These are phyloP conservation scores for Hyaloscypha hepaticicola DNA, from an alignment of 495 filamentous ascomycete species.

Conservation along the genomic window DNA sequence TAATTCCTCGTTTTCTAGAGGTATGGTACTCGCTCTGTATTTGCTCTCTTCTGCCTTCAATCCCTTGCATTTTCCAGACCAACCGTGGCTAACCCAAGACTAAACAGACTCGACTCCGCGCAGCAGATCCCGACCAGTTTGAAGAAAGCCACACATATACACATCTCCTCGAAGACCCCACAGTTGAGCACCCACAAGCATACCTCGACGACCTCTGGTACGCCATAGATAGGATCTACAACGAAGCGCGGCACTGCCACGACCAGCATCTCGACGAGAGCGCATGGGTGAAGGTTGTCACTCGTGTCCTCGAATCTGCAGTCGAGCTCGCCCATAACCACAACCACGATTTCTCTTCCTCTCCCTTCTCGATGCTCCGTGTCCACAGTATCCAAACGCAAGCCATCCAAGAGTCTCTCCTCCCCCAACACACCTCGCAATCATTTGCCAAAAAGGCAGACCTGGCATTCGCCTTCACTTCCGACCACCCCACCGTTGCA, in stretches of 20 bases:
- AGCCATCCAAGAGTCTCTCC: conserved; percentile 16
- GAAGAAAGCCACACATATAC: conserved; percentile 4
- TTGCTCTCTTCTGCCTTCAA: conserved; percentile 21
- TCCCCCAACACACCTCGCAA: conserved; percentile 16
- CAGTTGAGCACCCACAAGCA: not conserved
- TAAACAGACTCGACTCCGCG: conserved; percentile 16
- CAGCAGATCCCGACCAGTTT: conserved; percentile 17
- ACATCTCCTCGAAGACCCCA: conserved; percentile 15
- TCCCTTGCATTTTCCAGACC: conserved; percentile 15
- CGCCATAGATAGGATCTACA: conserved; percentile 18
- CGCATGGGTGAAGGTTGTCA: conserved; percentile 20
- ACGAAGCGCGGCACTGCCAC: conserved; percentile 14
- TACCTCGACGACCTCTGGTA: conserved; percentile 16
- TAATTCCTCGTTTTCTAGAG: too few relatives aligned
- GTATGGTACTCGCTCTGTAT: too few relatives aligned
- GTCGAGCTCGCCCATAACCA: conserved; percentile 8
- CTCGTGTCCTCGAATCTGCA: conserved; percentile 15
- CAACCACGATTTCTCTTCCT: too few relatives aligned
- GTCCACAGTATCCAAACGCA: conserved; percentile 22
- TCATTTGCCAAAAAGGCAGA: conserved; percentile 26
- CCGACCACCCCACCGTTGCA: conserved; percentile 11
- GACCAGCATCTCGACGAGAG: conserved; percentile 21
- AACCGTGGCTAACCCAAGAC: conserved; percentile 19
- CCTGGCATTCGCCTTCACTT: conserved; percentile 22
- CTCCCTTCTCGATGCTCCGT: conserved; percentile 14